Evolutionary conservation across 768 basidiomycete genomes (phyloP), one percentile per base, ranked within the genome.

Genomic region (Russula griseocarnosa): DNA sequence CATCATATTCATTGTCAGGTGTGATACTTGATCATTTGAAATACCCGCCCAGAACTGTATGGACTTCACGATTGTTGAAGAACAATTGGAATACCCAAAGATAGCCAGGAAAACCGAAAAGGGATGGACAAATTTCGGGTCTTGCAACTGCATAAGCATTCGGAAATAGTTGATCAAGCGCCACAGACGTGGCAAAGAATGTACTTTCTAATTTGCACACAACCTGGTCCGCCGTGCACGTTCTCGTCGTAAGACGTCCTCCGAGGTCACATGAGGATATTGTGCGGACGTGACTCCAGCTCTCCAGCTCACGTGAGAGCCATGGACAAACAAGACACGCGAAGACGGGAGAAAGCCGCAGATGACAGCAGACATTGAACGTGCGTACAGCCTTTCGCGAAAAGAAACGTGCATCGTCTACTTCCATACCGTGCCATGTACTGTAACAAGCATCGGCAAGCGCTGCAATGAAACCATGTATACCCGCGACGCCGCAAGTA

Each of bases 241-340:
- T 4, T 36, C 36, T 36, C 14, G 16, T 24, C 1, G 20, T n/a
- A 13, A 52, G 55, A 22, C 54, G 36, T 38, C 55, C 38, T 16
- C 5, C 36, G 22, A 51, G 51, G 52, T 60, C 58, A 51, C 26
- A 40, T 59, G 22, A 24, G 6, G 20, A 28, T 13, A n/a, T 5
- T 22, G 10, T 47, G 22, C n/a, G 34, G 34, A 53, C 1, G 53
- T n/a, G 22, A 54, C 24, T 44, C 55, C 26, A 20, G 28, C 34
- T 47, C 24, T 44, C 55, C 26, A 20, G 28, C 34, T 47, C 56
- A 57, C 56, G 56, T 57, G 56, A 28, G 44, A 16, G 28, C 28
- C 13, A 30, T 13, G 5, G 28, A 30, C 49, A 0, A 9, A 30
- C 10, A 30, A 28, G 50, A 28, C 28, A 16, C 50, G 14, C 14